Conservation (phyloP, 176 grass and related monocot species). For the Oryza glumipatula region DNA sequence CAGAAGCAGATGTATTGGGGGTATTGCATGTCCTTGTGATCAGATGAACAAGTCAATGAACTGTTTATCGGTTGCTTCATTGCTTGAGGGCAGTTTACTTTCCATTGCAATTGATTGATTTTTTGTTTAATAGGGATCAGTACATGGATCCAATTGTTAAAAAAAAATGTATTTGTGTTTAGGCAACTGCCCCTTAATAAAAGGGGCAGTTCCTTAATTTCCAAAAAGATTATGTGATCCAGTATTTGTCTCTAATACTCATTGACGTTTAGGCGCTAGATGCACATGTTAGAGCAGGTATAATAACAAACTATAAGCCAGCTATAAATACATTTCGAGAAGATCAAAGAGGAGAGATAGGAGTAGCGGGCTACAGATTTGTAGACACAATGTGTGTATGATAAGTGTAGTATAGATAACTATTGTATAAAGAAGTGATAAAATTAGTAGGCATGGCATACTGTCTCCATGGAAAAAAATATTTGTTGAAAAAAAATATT, state of each 20-base stretch:
- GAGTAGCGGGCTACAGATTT: no score
- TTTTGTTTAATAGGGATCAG: neutral
- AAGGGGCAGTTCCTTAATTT: neutral
- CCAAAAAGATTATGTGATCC: no score
- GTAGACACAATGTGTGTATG: no score
- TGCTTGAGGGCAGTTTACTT: neutral
- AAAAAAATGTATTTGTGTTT: neutral
- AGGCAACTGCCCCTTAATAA: neutral
- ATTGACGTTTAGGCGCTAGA: neutral
- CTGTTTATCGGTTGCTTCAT: neutral
- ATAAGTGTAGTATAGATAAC: no score
- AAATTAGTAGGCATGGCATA: no score
- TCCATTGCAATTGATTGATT: neutral
- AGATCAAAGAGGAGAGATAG: no score
- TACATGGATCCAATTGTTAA: neutral
- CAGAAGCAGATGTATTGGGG: neutral
- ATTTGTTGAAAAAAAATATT: no score
- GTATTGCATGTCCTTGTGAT: neutral
- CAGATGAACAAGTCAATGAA: constrained; percentile 15
- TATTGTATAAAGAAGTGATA: no score
- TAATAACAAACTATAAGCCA: no score
- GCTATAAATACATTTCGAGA: no score
- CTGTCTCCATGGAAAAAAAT: no score
- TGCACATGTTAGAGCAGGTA: neutral
- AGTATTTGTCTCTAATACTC: neutral